Evolutionary conservation across 306 rosid species (phyloP).

Genomic region (Vicia faba): DNA sequence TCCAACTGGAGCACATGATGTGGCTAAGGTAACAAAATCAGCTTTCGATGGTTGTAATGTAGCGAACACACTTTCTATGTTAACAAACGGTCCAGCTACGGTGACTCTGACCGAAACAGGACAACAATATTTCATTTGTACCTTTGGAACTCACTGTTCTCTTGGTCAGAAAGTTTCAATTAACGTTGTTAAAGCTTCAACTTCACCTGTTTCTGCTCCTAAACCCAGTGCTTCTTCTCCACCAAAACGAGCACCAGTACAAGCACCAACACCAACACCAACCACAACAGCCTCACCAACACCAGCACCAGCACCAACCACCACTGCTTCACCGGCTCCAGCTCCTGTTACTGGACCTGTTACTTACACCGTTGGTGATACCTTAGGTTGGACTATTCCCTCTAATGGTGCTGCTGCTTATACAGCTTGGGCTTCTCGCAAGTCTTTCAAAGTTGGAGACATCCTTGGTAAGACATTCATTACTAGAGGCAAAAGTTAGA

Average conservation of each 20-base stretch:
- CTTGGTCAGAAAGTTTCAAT: constrained; percentile 58
- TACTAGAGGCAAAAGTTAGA: too few relatives aligned
- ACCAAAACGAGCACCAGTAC: constrained; percentile 35
- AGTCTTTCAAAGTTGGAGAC: constrained; percentile 45
- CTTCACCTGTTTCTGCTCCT: constrained; percentile 55
- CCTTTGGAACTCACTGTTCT: constrained; percentile 47
- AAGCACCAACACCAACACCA: constrained; percentile 27
- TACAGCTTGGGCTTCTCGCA: constrained; percentile 40
- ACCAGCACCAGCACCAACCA: constrained; percentile 24
- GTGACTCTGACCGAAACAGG: constrained; percentile 48
- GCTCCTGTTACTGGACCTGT: constrained; percentile 39
- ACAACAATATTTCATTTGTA: constrained; percentile 59
- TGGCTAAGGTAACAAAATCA: constrained; percentile 58
- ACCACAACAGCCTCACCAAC: too few relatives aligned
- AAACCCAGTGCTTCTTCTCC: constrained; percentile 33
- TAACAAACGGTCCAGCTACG: constrained; percentile 42
- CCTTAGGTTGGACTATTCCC: constrained; percentile 40
- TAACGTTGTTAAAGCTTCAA: constrained; percentile 48
- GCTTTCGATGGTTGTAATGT: constrained; percentile 49
- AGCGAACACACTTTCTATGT: constrained; percentile 8
- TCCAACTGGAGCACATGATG: constrained; percentile 44
- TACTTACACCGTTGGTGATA: constrained; percentile 45
- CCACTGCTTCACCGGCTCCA: constrained; percentile 22
- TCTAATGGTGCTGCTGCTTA: not conserved
- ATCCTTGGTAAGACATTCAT: constrained; percentile 34